Conservation (phyloP, 345 rosid species). For the Gossypium rotundifolium region DNA sequence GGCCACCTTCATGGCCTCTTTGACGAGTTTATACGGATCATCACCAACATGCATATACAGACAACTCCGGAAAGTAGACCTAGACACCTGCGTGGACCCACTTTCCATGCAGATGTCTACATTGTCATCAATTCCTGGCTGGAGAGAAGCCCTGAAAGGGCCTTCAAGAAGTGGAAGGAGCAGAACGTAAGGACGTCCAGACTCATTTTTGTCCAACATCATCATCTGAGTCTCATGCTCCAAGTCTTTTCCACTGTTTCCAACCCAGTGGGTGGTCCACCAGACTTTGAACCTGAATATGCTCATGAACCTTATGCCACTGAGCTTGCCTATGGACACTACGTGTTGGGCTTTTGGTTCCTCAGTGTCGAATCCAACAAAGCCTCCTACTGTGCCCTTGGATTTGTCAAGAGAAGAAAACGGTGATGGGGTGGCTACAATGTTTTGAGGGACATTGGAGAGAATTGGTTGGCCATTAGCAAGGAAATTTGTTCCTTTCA, state of each 20-base stretch:
- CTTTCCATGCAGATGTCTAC: slow-evolving; percentile 73
- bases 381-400: slow-evolving; percentile 29
- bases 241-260: background rate
- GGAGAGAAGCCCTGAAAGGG: slow-evolving; percentile 56
- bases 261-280: slow-evolving; percentile 14
- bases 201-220: slow-evolving; percentile 48
- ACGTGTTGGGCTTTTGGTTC: background rate
- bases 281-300: slow-evolving; percentile 14
- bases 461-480: slow-evolving; percentile 60
- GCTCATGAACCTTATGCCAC: slow-evolving; percentile 8
- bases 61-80: slow-evolving; percentile 32
- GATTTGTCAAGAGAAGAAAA: slow-evolving; percentile 27
- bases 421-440: slow-evolving; percentile 34
- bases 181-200: slow-evolving; percentile 61
- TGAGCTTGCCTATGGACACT: slow-evolving; percentile 5
- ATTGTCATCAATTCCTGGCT: slow-evolving; percentile 55
- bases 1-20: slow-evolving; percentile 59
- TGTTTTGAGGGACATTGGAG: slow-evolving; percentile 54
- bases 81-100: slow-evolving; percentile 62
- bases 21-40: slow-evolving; percentile 57
- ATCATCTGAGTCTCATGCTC: slow-evolving; percentile 64
- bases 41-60: slow-evolving; percentile 61
- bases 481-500: slow-evolving; percentile 42
- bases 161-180: slow-evolving; percentile 70
- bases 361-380: background rate